Evolutionary conservation across 23 red algal genomes (phyloP).

Genomic region (Gracilaria domingensis): DNA sequence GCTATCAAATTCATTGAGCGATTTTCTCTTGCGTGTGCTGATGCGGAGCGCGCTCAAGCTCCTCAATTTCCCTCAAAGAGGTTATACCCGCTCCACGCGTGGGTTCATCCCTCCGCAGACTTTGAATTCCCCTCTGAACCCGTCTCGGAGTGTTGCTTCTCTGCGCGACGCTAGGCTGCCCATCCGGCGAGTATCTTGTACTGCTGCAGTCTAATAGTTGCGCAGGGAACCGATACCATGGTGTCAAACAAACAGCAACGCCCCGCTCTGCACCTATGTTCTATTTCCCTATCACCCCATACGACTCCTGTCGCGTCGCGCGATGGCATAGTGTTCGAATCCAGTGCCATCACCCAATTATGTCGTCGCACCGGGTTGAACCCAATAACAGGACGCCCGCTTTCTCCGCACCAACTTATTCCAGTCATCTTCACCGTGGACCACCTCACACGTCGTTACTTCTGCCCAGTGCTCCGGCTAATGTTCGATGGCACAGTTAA

Average conservation of each 20-base stretch:
- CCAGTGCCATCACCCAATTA: conserved; percentile 19
- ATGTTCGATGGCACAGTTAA: conserved; percentile 34
- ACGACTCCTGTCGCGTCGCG: conserved; percentile 42
- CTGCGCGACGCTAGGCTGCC: too few species aligned
- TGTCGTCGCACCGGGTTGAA: conserved; percentile 29
- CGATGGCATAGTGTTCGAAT: conserved; percentile 50
- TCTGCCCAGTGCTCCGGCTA: conserved; percentile 36
- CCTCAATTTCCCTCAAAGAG: too few species aligned
- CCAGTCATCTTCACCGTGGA: conserved; percentile 45
- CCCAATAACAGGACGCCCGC: conserved; percentile 23
- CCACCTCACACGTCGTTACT: conserved; percentile 22
- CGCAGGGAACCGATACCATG: background rate
- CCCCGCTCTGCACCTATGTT: conserved; percentile 44
- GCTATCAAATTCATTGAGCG: background rate
- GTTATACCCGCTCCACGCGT: too few species aligned
- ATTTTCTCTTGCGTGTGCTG: background rate
- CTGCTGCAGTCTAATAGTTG: too few species aligned
- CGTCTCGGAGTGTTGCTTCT: too few species aligned
- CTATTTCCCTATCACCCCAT: conserved; percentile 49
- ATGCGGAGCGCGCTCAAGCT: too few species aligned
- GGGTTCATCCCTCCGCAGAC: background rate
- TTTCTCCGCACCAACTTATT: conserved; percentile 36
- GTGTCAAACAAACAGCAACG: background rate
- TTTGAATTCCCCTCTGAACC: too few species aligned
- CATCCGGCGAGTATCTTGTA: too few species aligned